Base-by-base conservation (phyloP, 176 grass and related monocot species). In the Otatea glauca region DNA sequence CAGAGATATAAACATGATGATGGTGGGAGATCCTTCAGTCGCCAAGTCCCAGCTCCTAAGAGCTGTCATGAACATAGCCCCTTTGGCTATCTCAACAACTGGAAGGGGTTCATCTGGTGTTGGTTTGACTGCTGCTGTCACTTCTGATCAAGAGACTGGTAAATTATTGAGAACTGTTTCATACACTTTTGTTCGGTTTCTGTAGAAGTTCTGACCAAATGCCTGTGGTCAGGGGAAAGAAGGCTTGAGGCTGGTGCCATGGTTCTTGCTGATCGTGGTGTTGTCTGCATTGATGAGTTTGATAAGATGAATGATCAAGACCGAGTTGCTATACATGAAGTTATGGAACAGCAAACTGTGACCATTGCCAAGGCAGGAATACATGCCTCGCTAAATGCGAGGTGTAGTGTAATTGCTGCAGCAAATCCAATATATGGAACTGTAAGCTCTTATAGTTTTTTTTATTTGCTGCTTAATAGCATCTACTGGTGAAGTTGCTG, bases 1-100 rank as follows among this genome's bases (percentile, higher is more conserved):
- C 81, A 99, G 96, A 77, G 96, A 99, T 87, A 92, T 99, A 91
- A 99, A 99, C 78, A 99, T 99, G 96, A 99, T 99, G 96, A 99
- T 99, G 93, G 96, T 96, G 35, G 96, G 96, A 74, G 93, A 99
- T 88, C 93, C 96, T 85, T 99, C 93, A 37, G 96, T 99, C 84
- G 96, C 96, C 42, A 99, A 99, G 79, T 99, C 96, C 44, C 96
- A 96, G 83, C 93, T 99, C 35, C 82, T 99, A 83, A 90, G 96
- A 88, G 96, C 86, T 78, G 86, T 99, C 21, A 99, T 99, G 91
- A 99, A 96, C 67, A 99, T 99, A 83, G 86, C 91, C 37, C 96
- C 96, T 39, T 82, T 99, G 27, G 96, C 96, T 70, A 99, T 99
- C 37, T 99, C 91, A 78, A 99, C 96, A 41, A 96, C 93, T 59